Evolutionary conservation across 306 rosid species (phyloP).

Genomic region (Fragaria vesca): DNA sequence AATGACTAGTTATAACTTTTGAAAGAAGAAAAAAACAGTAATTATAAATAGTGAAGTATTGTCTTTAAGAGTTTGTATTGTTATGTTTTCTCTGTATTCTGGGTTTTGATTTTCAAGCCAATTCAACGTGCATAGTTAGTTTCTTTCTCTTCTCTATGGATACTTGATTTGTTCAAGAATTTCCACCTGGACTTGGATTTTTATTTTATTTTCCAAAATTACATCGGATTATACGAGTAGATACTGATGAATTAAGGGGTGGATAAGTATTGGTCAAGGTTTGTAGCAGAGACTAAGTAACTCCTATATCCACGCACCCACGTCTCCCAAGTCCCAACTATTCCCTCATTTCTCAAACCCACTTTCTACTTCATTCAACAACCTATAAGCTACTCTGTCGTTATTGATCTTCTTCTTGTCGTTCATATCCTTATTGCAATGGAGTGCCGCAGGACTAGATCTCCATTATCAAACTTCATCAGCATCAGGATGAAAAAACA

Average conservation of each 20-base stretch:
- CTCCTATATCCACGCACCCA: neutral
- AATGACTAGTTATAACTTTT: no score
- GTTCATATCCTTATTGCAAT: neutral
- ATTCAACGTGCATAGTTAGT: no score
- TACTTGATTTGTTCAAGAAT: no score
- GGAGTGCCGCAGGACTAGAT: neutral
- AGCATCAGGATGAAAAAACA: slow-evolving; percentile 24
- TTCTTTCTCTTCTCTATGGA: no score
- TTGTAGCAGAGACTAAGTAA: neutral
- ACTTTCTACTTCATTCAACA: slow-evolving; percentile 1
- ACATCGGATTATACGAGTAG: neutral
- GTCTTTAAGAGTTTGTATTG: no score
- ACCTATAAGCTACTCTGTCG: neutral
- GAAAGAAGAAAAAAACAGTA: no score
- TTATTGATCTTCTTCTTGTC: neutral
- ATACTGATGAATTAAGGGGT: neutral
- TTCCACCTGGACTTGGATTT: no score
- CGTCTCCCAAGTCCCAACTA: neutral
- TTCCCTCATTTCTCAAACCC: neutral
- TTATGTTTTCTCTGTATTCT: no score
- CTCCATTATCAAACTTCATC: slow-evolving; percentile 14
- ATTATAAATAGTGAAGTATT: no score
- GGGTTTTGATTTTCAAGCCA: no score
- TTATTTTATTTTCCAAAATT: neutral
- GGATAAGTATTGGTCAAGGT: neutral